A percentile compares a stretch with the other conserved stretches of the same genome.
Evolutionary conservation across 495 filamentous ascomycete species (phyloP).

Genomic region (Aspergillus cristatus): DNA sequence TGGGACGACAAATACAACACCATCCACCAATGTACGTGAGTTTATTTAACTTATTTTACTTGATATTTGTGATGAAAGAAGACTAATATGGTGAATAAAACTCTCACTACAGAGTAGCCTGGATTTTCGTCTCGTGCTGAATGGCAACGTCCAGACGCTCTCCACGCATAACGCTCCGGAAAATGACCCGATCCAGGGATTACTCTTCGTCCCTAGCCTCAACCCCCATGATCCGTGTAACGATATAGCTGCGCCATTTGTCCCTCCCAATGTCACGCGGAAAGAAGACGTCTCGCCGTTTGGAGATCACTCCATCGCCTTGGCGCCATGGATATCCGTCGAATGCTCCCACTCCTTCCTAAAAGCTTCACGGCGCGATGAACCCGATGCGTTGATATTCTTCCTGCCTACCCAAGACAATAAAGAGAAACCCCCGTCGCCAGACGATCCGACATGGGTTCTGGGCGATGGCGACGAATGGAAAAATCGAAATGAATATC

Average conservation of each 20-base stretch:
- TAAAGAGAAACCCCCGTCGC: conserved; percentile 49
- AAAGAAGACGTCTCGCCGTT: conserved; percentile 52
- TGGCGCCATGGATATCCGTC: conserved; percentile 80
- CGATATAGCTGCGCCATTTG: conserved; percentile 41
- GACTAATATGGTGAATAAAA: conserved; percentile 3
- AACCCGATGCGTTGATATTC: conserved; percentile 61
- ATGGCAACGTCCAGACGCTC: conserved; percentile 59
- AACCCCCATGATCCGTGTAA: conserved; percentile 46
- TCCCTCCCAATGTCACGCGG: conserved; percentile 70
- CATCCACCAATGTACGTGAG: conserved; percentile 26
- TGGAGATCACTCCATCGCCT: conserved; percentile 53
- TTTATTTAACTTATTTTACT: neutral
- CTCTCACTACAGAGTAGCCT: conserved; percentile 42
- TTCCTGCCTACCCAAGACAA: conserved; percentile 53
- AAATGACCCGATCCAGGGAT: conserved; percentile 53
- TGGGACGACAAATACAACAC: conserved; percentile 23
- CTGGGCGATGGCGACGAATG: conserved; percentile 55
- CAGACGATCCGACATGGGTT: conserved; percentile 52
- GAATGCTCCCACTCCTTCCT: conserved; percentile 65
- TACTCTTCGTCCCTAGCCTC: conserved; percentile 76
- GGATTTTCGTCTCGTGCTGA: conserved; percentile 52
- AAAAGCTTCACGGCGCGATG: conserved; percentile 45
- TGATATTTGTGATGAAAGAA: neutral
- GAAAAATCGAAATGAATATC: conserved; percentile 55
- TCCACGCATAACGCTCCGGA: conserved; percentile 49